Base-by-base conservation (phyloP, 2,329 filamentous ascomycete species). In the Aspergillus nomiae region DNA sequence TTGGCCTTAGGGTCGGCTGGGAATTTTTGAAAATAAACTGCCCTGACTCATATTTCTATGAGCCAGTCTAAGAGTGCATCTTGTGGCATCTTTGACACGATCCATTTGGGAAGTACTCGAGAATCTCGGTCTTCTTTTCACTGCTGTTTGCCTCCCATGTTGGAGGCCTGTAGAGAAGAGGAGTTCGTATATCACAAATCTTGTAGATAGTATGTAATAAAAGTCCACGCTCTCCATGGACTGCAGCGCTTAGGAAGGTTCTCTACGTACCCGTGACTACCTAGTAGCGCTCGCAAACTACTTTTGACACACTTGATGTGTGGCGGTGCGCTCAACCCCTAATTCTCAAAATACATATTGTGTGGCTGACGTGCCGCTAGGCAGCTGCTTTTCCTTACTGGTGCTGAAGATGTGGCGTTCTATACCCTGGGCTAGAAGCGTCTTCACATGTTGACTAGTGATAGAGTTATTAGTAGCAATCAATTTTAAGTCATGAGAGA, bases 21-120 rank as follows among this genome's bases (percentile, higher is more conserved):
- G 90, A 92, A 92, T 92, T 89, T 92, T 92, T 92, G 89, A 86
- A 84, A 73, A 74, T 73, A 67, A 62, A 70, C 59, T 73, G 70
- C 70, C 72, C 65, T 71, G 65, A 63, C 56, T 68, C 62, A 67
- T 66, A 67, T 63, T 51, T 60, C 63, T 68, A 70, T 61, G 61
- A 54, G 62, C 60, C 63, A 65, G 60, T 62, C 14, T 30, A 28
- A 56, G 63, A 66, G 65, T 50, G 48, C 62, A 64, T 67, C 21
- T 36, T 4, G 48, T 36, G 55, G 32, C 26, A 30, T 21, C 24
- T 12, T 16, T 24, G 30, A 21, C 50, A 24, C 43, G 54, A n/a
- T 30, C 46, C 32, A 30, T 43, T 21, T 51, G 21, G 41, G 51
- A 45, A 56, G 53, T 56, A 50, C 53, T 62, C 59, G 50, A 51